A percentile compares a stretch with the other conserved stretches of the same genome.
Evolutionary conservation across 148 eudicot genomes (phyloP).

Genomic region (Heliamphora exappendiculata): DNA sequence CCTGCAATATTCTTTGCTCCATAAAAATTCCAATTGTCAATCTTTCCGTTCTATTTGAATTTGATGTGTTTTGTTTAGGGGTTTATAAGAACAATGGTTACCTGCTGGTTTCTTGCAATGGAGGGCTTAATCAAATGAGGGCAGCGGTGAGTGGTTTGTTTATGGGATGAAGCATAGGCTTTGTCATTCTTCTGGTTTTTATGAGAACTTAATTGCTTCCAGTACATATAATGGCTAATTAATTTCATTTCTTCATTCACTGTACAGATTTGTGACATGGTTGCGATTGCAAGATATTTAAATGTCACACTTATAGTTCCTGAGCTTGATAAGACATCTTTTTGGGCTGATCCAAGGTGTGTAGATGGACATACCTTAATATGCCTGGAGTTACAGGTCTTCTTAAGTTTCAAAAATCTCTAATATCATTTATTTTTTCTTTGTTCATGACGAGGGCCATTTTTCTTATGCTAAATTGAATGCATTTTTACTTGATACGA

Average conservation of each 20-base stretch:
- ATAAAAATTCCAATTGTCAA: neutral
- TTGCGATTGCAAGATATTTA: constrained; percentile 92
- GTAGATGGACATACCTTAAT: constrained; percentile 27
- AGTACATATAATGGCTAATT: neutral
- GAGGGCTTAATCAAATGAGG: constrained; percentile 99
- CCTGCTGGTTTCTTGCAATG: constrained; percentile 95
- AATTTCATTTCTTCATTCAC: neutral
- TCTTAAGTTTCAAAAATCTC: constrained; percentile 10
- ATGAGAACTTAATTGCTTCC: neutral
- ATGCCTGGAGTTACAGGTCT: neutral
- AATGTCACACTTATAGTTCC: constrained; percentile 95
- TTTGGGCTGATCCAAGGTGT: constrained; percentile 99
- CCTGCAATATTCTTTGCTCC: too few relatives aligned
- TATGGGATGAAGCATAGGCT: neutral
- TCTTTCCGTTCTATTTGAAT: neutral
- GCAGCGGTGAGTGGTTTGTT: constrained; percentile 65
- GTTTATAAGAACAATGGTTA: constrained; percentile 95
- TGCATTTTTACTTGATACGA: constrained; percentile 12
- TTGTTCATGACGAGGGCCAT: neutral
- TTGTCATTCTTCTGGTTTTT: constrained; percentile 3
- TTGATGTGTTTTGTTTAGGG: constrained; percentile 38
- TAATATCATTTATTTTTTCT: neutral
- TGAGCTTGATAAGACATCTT: constrained; percentile 88
- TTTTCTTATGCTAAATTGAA: neutral
- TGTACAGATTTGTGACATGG: constrained; percentile 97